These are phyloP conservation scores for Suillus hirtellus DNA, from an alignment of 768 basidiomycete species.

Conservation along the genomic window DNA sequence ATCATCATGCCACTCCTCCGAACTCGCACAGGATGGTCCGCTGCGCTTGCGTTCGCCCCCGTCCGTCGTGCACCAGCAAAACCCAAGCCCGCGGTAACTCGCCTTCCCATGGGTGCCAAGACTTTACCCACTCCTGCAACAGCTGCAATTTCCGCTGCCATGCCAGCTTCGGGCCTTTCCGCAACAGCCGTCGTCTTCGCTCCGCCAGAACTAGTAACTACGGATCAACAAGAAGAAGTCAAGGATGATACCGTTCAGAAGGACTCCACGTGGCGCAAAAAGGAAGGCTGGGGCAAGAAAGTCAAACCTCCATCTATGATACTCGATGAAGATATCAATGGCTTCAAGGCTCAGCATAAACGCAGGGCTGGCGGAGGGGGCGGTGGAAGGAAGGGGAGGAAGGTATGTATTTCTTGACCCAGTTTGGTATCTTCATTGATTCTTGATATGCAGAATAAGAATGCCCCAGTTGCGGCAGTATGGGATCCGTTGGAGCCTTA, in stretches of 20 bases:
- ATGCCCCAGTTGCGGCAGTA: constrained; percentile 46
- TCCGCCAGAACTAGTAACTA: constrained; percentile 55
- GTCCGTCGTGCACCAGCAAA: constrained; percentile 65
- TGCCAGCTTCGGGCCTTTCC: constrained; percentile 37
- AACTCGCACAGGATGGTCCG: constrained; percentile 73
- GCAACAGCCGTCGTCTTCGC: constrained; percentile 71
- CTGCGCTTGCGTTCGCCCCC: constrained; percentile 86
- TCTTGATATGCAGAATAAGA: constrained; percentile 52
- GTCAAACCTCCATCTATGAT: constrained; percentile 91
- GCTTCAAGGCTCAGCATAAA: constrained; percentile 65
- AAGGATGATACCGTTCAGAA: constrained; percentile 30
- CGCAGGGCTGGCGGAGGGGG: constrained; percentile 56
- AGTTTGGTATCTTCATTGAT: constrained; percentile 8
- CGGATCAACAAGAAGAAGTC: constrained; percentile 27
- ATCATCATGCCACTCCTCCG: constrained; percentile 32
- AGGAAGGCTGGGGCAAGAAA: constrained; percentile 81
- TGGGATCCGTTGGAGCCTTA: constrained; percentile 85
- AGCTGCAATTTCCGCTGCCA: constrained; percentile 27
- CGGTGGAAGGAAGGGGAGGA: constrained; percentile 54
- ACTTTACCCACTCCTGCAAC: constrained; percentile 35
- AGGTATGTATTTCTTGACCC: constrained; percentile 41
- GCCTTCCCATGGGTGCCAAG: constrained; percentile 58
- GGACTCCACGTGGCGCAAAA: constrained; percentile 39
- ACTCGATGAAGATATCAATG: constrained; percentile 86
- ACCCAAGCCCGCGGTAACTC: constrained; percentile 36